A percentile compares a stretch with the other conserved stretches of the same genome.
These are phyloP conservation scores for Boletus edulis DNA, from an alignment of 768 basidiomycete species.

Conservation along the genomic window DNA sequence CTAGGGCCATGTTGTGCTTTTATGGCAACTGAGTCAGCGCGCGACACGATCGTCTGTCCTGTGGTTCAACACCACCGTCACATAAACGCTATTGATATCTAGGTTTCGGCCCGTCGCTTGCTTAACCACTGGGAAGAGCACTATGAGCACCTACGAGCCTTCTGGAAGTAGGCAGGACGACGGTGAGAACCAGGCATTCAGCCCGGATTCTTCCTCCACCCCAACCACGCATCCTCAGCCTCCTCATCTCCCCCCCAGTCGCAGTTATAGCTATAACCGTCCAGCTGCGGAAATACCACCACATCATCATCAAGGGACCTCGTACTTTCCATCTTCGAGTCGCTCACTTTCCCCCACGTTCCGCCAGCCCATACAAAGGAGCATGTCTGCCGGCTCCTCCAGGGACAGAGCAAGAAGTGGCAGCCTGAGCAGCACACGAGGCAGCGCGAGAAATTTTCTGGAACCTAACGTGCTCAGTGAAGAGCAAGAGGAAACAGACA, in stretches of 20 bases:
- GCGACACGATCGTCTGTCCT: background rate
- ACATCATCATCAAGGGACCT: slow-evolving; percentile 65
- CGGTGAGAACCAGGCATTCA: slow-evolving; percentile 31
- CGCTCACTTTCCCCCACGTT: slow-evolving; percentile 46
- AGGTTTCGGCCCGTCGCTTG: background rate
- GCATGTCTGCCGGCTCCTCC: slow-evolving; percentile 51
- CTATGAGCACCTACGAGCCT: slow-evolving; percentile 16
- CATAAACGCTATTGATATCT: background rate
- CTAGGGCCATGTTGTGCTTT: background rate
- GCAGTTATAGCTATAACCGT: slow-evolving; percentile 59
- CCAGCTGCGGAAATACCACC: slow-evolving; percentile 54
- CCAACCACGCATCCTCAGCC: slow-evolving; percentile 29
- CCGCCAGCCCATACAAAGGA: slow-evolving; percentile 44
- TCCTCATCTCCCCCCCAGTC: slow-evolving; percentile 38
- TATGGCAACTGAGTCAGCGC: background rate
- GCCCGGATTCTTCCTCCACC: slow-evolving; percentile 43
- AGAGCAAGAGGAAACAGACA: slow-evolving; percentile 47
- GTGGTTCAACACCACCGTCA: background rate
- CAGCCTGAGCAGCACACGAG: slow-evolving; percentile 59
- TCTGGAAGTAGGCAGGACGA: slow-evolving; percentile 26
- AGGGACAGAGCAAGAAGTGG: slow-evolving; percentile 54
- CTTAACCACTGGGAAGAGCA: background rate
- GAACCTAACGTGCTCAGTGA: slow-evolving; percentile 49
- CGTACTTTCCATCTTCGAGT: slow-evolving; percentile 50
- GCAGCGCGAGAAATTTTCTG: slow-evolving; percentile 41